Evolutionary conservation across 75 land plant genomes (phyloP), one percentile per base, ranked within the genome.

Genomic region (Azolla pinnata): DNA sequence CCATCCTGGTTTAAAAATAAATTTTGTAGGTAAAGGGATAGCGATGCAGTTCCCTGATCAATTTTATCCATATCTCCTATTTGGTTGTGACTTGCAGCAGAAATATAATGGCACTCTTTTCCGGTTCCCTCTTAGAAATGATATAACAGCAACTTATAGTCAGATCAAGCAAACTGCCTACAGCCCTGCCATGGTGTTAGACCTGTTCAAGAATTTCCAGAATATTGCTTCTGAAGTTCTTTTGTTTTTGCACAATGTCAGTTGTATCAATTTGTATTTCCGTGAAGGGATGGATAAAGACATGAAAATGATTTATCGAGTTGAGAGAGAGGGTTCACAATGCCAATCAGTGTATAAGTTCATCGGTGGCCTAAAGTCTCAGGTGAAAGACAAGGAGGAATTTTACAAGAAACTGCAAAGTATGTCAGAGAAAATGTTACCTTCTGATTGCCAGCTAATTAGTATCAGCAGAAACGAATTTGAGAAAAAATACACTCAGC

Each of bases 41-140:
- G 60, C 82, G 42, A 83, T 80, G 34, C 97, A 91, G 70, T 91
- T 91, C 64, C 97, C 97, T 54, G 97, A 91, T 58, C 97, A 91
- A 46, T 88, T 84, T 64, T 63, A 71, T n/a, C 88, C 97, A 33
- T 91, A 71, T 51, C 49, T 84, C 48, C 82, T 88, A 18, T 91
- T 91, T 80, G 97, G 93, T 2, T 91, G 97, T 68, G 88, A 91
- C 72, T 50, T 91, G 59, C 88, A 80, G 54, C 68, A 78, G 33
- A 65, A 70, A 40, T 87, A 67, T 64, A 81, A 83, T 26, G 97
- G 97, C 3, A 91, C 97, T 0, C 82, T 91, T 42, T 91, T 91
- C 46, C 93, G 97, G 4, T 91, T 91, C 61, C 88, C 97, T 7
- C 78, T 91, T n/a, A 80, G 97, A 42, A 84, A 63, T 59, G 63